These are phyloP conservation scores for Megacollybia platyphylla DNA, from an alignment of 1,284 basidiomycete genomes.

Conservation along the genomic window DNA sequence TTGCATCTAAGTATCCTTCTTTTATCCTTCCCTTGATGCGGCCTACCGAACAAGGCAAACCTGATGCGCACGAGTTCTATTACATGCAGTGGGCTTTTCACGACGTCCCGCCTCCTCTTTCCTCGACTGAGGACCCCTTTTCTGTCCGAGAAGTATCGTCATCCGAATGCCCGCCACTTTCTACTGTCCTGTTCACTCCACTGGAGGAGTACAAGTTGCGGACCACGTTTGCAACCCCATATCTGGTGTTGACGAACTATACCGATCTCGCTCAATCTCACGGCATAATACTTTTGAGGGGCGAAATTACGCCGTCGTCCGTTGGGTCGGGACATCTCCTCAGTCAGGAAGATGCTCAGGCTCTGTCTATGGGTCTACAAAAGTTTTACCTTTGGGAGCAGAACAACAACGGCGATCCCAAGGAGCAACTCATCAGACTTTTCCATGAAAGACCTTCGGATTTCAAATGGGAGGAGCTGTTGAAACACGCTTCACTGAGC, in stretches of 20 bases:
- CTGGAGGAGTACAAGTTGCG: slow-evolving; percentile 90
- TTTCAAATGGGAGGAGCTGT: slow-evolving; percentile 65
- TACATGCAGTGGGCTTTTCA: slow-evolving; percentile 83
- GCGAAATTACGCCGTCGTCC: slow-evolving; percentile 77
- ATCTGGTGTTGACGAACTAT: slow-evolving; percentile 86
- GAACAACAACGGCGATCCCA: slow-evolving; percentile 16
- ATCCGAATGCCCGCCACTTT: slow-evolving; percentile 30
- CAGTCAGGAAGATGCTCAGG: slow-evolving; percentile 69
- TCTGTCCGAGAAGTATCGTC: slow-evolving; percentile 16
- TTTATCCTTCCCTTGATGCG: slow-evolving; percentile 76
- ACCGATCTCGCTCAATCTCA: slow-evolving; percentile 80
- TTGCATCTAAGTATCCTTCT: slow-evolving; percentile 53
- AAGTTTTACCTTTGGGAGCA: slow-evolving; percentile 68
- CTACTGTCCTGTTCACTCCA: slow-evolving; percentile 85
- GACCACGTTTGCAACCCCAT: slow-evolving; percentile 81
- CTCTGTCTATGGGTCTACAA: slow-evolving; percentile 69
- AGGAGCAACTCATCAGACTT: slow-evolving; percentile 38
- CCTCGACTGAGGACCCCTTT: slow-evolving; percentile 26
- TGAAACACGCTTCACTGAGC: slow-evolving; percentile 26
- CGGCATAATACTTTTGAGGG: slow-evolving; percentile 77
- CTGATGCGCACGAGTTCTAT: slow-evolving; percentile 73
- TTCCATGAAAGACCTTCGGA: slow-evolving; percentile 66
- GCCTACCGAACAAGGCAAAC: slow-evolving; percentile 18
- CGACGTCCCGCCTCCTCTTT: slow-evolving; percentile 42
- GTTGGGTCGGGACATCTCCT: slow-evolving; percentile 44